These are phyloP conservation scores for Colletotrichum costaricense DNA, from an alignment of 2,329 filamentous ascomycete genomes.

Conservation along the genomic window DNA sequence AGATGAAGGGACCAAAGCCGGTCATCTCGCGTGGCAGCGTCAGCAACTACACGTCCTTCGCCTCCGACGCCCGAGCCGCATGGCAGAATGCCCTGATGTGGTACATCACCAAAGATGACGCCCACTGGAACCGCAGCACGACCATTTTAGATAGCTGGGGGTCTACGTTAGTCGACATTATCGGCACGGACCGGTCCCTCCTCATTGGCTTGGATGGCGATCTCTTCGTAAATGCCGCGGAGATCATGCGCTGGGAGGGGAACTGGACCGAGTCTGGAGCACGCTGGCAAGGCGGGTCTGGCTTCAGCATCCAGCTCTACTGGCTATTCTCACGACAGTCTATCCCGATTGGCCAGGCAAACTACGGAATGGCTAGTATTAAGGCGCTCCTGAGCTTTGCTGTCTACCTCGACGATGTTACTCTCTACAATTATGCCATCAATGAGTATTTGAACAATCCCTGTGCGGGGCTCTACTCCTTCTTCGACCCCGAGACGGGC, in stretches of 20 bases:
- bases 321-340: slow-evolving; percentile 53
- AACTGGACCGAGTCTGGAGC: slow-evolving; percentile 50
- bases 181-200: slow-evolving; percentile 48
- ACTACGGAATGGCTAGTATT: slow-evolving; percentile 55
- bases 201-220: slow-evolving; percentile 52
- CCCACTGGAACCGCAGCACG: slow-evolving; percentile 47
- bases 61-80: slow-evolving; percentile 49
- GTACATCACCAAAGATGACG: slow-evolving; percentile 52
- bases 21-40: slow-evolving; percentile 45
- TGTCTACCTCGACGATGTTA: slow-evolving; percentile 53
- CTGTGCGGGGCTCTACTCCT: slow-evolving; percentile 48
- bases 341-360: slow-evolving; percentile 52
- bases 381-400: slow-evolving; percentile 51
- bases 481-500: slow-evolving; percentile 45
- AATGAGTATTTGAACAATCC: slow-evolving; percentile 48
- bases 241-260: slow-evolving; percentile 57
- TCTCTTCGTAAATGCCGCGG: slow-evolving; percentile 53
- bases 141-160: slow-evolving; percentile 52
- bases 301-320: slow-evolving; percentile 53
- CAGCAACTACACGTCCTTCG: slow-evolving; percentile 51
- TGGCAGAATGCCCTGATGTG: slow-evolving; percentile 55
- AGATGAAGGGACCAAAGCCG: slow-evolving; percentile 44
- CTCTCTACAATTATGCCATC: slow-evolving; percentile 54
- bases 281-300: slow-evolving; percentile 46
- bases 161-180: slow-evolving; percentile 44